Conservation (phyloP, 1,284 basidiomycete genomes). For the Pyrrhoderma noxium region DNA sequence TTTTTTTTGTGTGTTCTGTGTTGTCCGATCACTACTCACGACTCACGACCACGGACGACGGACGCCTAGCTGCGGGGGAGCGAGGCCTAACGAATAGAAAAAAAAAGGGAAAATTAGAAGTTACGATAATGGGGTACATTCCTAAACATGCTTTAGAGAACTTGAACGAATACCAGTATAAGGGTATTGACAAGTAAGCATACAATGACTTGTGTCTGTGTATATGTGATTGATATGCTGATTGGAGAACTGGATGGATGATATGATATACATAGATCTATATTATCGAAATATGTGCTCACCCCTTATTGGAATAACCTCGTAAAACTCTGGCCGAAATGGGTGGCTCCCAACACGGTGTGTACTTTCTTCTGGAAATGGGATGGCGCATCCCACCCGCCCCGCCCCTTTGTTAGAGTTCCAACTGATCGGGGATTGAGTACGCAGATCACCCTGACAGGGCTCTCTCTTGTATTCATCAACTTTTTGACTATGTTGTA, state of each 20-base stretch:
- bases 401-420: too few relatives aligned
- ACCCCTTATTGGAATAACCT: constrained; percentile 95
- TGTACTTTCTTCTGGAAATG: constrained; percentile 28
- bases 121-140: constrained; percentile 19
- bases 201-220: background rate
- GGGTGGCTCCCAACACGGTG: constrained; percentile 88
- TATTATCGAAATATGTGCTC: constrained; percentile 74
- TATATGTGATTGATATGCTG: background rate
- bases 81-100: too few relatives aligned
- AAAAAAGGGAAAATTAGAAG: too few relatives aligned
- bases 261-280: constrained; percentile 43
- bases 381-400: too few relatives aligned
- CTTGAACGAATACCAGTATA: constrained; percentile 20
- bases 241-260: background rate
- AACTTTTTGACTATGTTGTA: constrained; percentile 83
- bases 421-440: too few relatives aligned
- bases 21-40: too few relatives aligned
- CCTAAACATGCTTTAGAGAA: constrained; percentile 17
- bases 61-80: too few relatives aligned
- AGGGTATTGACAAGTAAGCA: constrained; percentile 21
- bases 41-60: too few relatives aligned
- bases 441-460: constrained; percentile 72
- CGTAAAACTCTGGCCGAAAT: constrained; percentile 83
- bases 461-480: constrained; percentile 73
- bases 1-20: too few relatives aligned